phyloP scores from a whole-genome alignment of 208 protist species.

The Wallacemonas sp. region DNA sequence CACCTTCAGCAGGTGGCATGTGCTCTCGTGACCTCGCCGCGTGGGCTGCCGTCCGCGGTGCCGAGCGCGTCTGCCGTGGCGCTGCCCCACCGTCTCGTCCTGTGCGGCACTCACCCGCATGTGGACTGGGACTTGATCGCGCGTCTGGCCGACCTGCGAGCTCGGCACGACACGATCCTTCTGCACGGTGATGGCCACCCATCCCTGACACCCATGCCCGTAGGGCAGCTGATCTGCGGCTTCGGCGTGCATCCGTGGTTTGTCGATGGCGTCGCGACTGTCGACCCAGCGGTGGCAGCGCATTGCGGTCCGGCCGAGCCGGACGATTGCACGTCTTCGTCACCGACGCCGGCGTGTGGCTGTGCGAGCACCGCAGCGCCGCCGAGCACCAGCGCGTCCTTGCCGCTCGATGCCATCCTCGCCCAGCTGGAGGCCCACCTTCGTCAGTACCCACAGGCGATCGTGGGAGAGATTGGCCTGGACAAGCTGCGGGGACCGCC shows the following conservation, averaged over 20 bases:
- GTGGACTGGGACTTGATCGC: conserved; percentile 49
- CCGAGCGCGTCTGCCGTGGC: background rate
- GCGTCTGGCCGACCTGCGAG: background rate
- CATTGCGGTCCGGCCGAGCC: too few species aligned
- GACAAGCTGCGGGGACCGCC: conserved; percentile 73
- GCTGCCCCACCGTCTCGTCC: conserved; percentile 20
- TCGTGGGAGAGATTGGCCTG: conserved; percentile 85
- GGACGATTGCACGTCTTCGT: too few species aligned
- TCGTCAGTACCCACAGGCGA: conserved; percentile 31
- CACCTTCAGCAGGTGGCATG: conserved; percentile 16
- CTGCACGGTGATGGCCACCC: too few species aligned
- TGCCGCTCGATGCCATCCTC: conserved; percentile 27
- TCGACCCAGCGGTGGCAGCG: background rate
- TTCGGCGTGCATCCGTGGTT: conserved; percentile 86
- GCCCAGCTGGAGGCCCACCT: conserved; percentile 38
- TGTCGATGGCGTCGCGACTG: conserved; percentile 8
- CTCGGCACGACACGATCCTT: too few species aligned
- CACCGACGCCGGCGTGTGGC: background rate
- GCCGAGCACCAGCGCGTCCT: background rate
- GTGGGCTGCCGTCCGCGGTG: background rate
- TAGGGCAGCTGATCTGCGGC: conserved; percentile 22
- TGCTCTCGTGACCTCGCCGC: background rate
- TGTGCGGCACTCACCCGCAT: conserved; percentile 76
- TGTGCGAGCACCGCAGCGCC: background rate
- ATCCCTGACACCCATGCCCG: too few species aligned